Base-by-base conservation (phyloP, 108 stramenopile species). In the Nitzschia palea region DNA sequence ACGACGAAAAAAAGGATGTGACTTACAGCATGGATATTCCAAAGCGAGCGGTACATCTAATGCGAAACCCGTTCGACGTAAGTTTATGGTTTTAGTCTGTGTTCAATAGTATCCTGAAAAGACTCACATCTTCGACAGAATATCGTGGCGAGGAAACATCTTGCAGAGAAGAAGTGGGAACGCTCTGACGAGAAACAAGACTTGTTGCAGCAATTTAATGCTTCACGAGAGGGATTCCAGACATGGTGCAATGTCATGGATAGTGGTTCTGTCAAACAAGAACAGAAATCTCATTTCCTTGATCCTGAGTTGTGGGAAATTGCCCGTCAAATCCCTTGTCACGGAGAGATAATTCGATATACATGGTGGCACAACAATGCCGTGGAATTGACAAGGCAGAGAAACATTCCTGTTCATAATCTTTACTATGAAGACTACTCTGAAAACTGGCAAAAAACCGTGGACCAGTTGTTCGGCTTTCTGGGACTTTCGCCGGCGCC, bases 371-470 rank as follows among this genome's bases (percentile, higher is more conserved):
- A 93, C 65, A 83, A 82, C 53, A 32, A 55, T 27, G 73, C 71
- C 10, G 70, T 77, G 25, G 68, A 78, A 50, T 62, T 80, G 34
- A 2, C 51, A 6, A 26, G 20, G 50, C 35, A 55, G 30, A 58
- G 48, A 17, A 14, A 4, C 25, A 73, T 85, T 45, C 88, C 83
- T 4, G 70, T 76, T 18, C 70, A 78, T 10, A 58, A 66, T 17
- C 42, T 90, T 6, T 62, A 73, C 59, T 90, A 90, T 36, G 89
- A 87, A 53, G 81, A 85, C 29, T 90, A 90, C 63, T 48, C 51
- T 20, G 61, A 27, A 1, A 52, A 80, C 70, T 82, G 79, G 63
- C 44, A 85, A 17, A 62, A 59, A 10, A 72, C 67, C 15, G 83
- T 85, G 42, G 33, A 66, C 36, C 33, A 31, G 18, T 43, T 90